Base-by-base conservation (phyloP, 345 rosid species). In the Camelina sativa region DNA sequence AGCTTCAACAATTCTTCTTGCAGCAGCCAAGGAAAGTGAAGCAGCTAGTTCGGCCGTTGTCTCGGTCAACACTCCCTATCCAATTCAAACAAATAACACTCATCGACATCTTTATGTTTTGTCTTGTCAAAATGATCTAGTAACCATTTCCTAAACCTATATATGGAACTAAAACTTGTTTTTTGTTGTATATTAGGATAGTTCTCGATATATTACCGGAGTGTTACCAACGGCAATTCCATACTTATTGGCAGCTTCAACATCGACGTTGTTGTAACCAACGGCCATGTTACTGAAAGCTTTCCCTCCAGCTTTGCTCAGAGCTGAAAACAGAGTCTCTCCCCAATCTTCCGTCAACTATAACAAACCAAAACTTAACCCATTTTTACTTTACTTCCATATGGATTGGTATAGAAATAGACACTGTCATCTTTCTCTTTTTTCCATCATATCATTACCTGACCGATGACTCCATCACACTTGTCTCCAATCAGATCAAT, bases 261-360 rank as follows among this genome's bases (percentile, higher is more conserved):
- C 97, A 79, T 95, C 93, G 12, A 95, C 99, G 80, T 95, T 95
- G 86, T 95, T 90, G 74, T 91, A 95, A 19, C 99, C 99, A 50
- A 95, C 97, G 64, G 99, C 97, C 99, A 95, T 95, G 89, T 95
- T 95, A 58, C 97, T 90, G 57, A 92, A 95, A 30, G 91, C 97
- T 69, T 81, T 95, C 40, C 99, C 99, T 55, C 97, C 97, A 0
- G 99, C 99, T 82, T 79, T 85, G 83, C 96, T 86, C 68, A 92
- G 76, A 28, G 94, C 99, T 43, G 93, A 79, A 79, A 95, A 95
- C 78, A 92, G 80, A 41, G 96, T 84, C 81, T 90, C 97, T 76
- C 97, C 99, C 97, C 99, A 89, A 50, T 92, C 97, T 79, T 92
- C 97, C 4, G 97, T 92, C 83, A 95, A 81, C 97, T 95, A 78